Evolutionary conservation across 805 yeast species (phyloP).

Genomic region (Candida sakaeoensis): DNA sequence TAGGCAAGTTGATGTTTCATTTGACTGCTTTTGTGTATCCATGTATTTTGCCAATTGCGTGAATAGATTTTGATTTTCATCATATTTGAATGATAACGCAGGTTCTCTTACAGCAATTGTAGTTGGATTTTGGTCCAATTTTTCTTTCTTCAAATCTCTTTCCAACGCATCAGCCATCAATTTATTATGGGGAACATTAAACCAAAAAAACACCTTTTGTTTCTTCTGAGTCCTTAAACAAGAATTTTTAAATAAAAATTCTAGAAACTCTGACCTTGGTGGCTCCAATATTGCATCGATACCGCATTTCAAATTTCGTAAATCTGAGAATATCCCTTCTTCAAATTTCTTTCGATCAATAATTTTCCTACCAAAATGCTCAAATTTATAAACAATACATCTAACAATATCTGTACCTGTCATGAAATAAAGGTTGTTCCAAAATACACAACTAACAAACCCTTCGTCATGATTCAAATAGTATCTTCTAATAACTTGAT

Average conservation of each 20-base stretch:
- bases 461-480: conserved; percentile 85
- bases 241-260: conserved; percentile 77
- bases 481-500: conserved; percentile 82
- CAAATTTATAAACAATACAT: conserved; percentile 82
- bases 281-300: conserved; percentile 82
- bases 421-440: conserved; percentile 86
- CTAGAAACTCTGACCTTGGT: conserved; percentile 81
- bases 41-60: conserved; percentile 51
- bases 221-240: conserved; percentile 94
- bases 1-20: background rate
- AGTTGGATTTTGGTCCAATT: conserved; percentile 57
- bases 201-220: conserved; percentile 96
- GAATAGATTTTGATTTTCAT: conserved; percentile 46
- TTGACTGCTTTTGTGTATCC: conserved; percentile 9
- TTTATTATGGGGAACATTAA: conserved; percentile 89
- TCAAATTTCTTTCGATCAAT: conserved; percentile 90
- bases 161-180: conserved; percentile 91
- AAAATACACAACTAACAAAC: conserved; percentile 85
- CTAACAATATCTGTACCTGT: conserved; percentile 97
- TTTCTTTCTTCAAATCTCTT: conserved; percentile 82
- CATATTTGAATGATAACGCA: conserved; percentile 69
- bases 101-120: conserved; percentile 75
- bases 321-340: conserved; percentile 91
- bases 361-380: conserved; percentile 83
- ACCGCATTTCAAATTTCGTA: conserved; percentile 82